A percentile compares a stretch with the other conserved stretches of the same genome.
Conservation (phyloP, 345 rosid species). For the Xanthoceras sorbifolium region DNA sequence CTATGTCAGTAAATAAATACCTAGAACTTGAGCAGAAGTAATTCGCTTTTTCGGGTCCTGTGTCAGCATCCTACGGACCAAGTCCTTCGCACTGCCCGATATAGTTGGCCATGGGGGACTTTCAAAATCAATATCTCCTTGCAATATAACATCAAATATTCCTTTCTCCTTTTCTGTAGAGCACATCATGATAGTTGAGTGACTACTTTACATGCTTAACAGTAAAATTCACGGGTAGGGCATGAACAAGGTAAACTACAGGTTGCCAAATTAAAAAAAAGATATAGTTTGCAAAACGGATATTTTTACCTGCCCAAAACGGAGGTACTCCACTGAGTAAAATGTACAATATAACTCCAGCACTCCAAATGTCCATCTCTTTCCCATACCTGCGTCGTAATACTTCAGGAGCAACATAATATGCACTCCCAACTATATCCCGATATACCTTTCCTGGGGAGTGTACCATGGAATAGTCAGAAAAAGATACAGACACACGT, state of each 20-base stretch:
- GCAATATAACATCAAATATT: slow-evolving; percentile 72
- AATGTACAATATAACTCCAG: slow-evolving; percentile 78
- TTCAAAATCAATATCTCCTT: slow-evolving; percentile 77
- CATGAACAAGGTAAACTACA: neutral
- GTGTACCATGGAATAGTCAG: neutral
- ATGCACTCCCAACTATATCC: slow-evolving; percentile 86
- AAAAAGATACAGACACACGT: neutral
- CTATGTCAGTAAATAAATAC: slow-evolving; percentile 30
- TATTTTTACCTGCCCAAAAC: slow-evolving; percentile 81
- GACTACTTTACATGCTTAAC: neutral
- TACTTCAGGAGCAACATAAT: slow-evolving; percentile 93
- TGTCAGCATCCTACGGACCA: slow-evolving; percentile 71
- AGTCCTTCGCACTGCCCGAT: slow-evolving; percentile 80
- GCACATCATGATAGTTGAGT: neutral
- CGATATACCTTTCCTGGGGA: slow-evolving; percentile 64
- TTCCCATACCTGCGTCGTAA: slow-evolving; percentile 70
- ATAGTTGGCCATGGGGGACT: slow-evolving; percentile 81
- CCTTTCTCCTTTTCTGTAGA: slow-evolving; percentile 75
- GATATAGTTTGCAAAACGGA: neutral
- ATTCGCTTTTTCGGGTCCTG: slow-evolving; percentile 66
- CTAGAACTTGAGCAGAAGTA: slow-evolving; percentile 75
- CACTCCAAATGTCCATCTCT: slow-evolving; percentile 92
- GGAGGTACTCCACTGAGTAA: slow-evolving; percentile 96
- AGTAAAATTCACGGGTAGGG: neutral
- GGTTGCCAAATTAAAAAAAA: neutral